Conservation (phyloP, 2,329 filamentous ascomycete species). For the Coleophoma eucalyptorum region DNA sequence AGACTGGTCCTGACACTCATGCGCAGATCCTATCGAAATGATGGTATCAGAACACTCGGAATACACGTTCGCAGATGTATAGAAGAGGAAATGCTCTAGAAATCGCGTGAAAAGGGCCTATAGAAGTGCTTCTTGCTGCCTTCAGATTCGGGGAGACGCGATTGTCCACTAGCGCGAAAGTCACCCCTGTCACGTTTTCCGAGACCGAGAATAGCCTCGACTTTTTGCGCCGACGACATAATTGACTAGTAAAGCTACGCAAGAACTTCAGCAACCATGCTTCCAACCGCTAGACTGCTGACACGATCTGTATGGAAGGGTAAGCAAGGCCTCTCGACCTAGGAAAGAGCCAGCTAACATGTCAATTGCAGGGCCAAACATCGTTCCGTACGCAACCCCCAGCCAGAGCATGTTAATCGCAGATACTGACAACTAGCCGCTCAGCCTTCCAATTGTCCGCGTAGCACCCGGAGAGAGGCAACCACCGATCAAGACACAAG, state of each 20-base stretch:
- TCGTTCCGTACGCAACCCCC: slow-evolving; percentile 57
- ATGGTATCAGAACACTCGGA: no score
- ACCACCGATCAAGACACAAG: slow-evolving; percentile 66
- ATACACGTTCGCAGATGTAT: no score
- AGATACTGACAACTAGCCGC: slow-evolving; percentile 18
- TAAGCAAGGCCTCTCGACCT: slow-evolving; percentile 25
- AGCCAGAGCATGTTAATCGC: slow-evolving; percentile 28
- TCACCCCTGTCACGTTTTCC: slow-evolving; percentile 3
- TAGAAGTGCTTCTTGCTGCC: not conserved
- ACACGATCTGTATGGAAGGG: slow-evolving; percentile 74
- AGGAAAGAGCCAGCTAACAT: slow-evolving; percentile 19
- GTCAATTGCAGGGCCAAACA: slow-evolving; percentile 56
- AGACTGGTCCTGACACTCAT: no score
- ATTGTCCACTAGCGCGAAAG: not conserved
- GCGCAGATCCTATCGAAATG: no score
- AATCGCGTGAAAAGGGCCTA: not conserved
- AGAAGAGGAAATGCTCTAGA: not conserved
- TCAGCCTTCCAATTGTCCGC: slow-evolving; percentile 49
- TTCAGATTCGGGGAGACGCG: slow-evolving; percentile 7
- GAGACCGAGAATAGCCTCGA: not conserved
- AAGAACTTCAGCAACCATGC: slow-evolving; percentile 40
- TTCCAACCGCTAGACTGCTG: slow-evolving; percentile 52
- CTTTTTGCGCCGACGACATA: not conserved
- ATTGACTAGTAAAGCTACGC: not conserved
- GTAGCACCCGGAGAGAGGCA: slow-evolving; percentile 45